These are phyloP conservation scores for Bryum argenteum DNA, from an alignment of 225 moss, liverwort and hornwort species.

Conservation along the genomic window DNA sequence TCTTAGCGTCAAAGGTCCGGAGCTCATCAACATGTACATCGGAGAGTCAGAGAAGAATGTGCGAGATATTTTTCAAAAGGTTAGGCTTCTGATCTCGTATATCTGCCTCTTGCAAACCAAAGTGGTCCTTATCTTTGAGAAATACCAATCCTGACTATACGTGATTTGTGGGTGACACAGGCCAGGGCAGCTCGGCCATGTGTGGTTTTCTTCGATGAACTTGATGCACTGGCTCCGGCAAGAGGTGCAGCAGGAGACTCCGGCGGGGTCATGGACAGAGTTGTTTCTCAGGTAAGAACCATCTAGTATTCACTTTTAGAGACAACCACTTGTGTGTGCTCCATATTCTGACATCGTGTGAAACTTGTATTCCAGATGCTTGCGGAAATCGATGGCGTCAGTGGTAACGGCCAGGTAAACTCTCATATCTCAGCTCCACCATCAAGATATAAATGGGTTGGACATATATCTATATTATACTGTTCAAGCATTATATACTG, in stretches of 20 bases:
- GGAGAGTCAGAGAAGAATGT: constrained; percentile 99
- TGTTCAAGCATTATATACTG: not conserved
- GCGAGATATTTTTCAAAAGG: constrained; percentile 97
- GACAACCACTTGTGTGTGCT: constrained; percentile 2
- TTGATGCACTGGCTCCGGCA: constrained; percentile 95
- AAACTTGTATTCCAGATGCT: constrained; percentile 70
- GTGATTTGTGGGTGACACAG: constrained; percentile 48
- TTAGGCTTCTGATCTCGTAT: constrained; percentile 26
- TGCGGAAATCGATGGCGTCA: constrained; percentile 94
- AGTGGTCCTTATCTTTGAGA: not conserved
- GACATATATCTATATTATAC: not conserved
- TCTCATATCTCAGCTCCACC: constrained; percentile 9
- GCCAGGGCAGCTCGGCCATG: constrained; percentile 95
- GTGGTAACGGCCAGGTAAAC: constrained; percentile 82
- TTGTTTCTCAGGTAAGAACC: constrained; percentile 88
- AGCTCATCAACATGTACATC: constrained; percentile 99
- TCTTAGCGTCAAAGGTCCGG: constrained; percentile 97
- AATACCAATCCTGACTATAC: constrained; percentile 1
- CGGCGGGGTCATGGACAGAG: constrained; percentile 98
- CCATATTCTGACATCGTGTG: constrained; percentile 34
- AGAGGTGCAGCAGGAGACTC: constrained; percentile 96
- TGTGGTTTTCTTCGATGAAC: constrained; percentile 99
- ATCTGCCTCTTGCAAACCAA: constrained; percentile 9
- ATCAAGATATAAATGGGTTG: not conserved
- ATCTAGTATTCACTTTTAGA: not conserved